Conservation (phyloP, 495 filamentous ascomycete genomes). For the Xylona heveae region DNA sequence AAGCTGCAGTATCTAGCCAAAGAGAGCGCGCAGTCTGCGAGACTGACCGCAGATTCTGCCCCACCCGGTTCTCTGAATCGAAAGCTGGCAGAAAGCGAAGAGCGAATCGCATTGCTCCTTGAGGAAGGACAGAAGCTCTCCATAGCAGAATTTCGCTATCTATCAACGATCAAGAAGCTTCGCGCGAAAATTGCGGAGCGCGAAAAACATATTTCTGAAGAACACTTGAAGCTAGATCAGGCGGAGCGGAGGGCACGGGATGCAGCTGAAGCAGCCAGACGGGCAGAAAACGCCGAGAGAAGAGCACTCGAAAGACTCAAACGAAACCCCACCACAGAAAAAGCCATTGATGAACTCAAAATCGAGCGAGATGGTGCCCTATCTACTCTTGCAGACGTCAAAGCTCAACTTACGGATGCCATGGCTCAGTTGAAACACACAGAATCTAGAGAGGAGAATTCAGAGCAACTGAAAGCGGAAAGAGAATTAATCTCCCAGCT, state of each 20-base stretch:
- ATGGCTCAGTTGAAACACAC: conserved; percentile 42
- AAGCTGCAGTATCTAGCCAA: conserved; percentile 75
- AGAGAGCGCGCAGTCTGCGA: conserved; percentile 51
- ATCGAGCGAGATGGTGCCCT: conserved; percentile 45
- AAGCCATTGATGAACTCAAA: conserved; percentile 45
- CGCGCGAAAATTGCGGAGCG: conserved; percentile 35
- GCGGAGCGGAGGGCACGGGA: conserved; percentile 38
- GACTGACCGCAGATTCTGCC: conserved; percentile 35
- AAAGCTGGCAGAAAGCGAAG: conserved; percentile 71
- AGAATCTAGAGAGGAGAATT: conserved; percentile 40
- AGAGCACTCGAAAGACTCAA: conserved; percentile 39
- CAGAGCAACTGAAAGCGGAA: conserved; percentile 50
- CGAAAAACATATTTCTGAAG: conserved; percentile 39
- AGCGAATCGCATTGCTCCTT: conserved; percentile 71
- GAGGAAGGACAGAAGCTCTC: conserved; percentile 84
- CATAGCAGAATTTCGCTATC: conserved; percentile 63
- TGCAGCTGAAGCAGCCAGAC: conserved; percentile 34
- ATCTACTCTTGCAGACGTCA: conserved; percentile 45
- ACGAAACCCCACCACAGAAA: conserved; percentile 40
- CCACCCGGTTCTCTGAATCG: conserved; percentile 44
- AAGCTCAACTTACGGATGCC: conserved; percentile 45
- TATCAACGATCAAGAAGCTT: conserved; percentile 67
- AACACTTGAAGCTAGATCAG: conserved; percentile 40
- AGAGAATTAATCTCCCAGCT: conserved; percentile 42
- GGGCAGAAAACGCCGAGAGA: conserved; percentile 47